Conservation (phyloP, 352 stramenopile species). For the Achlya hypogyna region DNA sequence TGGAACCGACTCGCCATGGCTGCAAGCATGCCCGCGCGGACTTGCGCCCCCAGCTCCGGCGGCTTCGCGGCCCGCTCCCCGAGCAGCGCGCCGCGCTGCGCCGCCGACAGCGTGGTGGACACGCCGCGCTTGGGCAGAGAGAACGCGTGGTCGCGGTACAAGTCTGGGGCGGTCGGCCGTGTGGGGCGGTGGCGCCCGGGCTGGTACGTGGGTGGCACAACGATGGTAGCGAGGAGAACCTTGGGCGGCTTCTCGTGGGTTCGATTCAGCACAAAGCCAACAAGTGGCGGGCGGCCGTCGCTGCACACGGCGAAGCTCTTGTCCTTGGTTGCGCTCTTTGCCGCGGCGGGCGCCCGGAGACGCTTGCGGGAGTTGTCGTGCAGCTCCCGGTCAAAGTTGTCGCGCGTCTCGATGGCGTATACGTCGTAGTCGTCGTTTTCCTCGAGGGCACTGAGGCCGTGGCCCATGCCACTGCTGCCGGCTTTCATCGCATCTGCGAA, state of each 20-base stretch:
- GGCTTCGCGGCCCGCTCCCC: conserved; percentile 18
- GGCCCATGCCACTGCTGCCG: conserved; percentile 37
- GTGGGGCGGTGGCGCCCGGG: conserved; percentile 29
- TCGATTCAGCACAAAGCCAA: conserved; percentile 42
- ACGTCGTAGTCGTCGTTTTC: conserved; percentile 81
- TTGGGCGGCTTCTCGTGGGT: conserved; percentile 38
- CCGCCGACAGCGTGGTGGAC: conserved; percentile 43
- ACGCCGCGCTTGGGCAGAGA: conserved; percentile 37
- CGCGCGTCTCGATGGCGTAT: conserved; percentile 54
- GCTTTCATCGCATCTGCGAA: conserved; percentile 60
- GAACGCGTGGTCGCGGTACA: conserved; percentile 30
- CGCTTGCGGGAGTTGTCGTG: conserved; percentile 24
- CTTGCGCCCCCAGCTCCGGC: conserved; percentile 31
- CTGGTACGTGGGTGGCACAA: conserved; percentile 46
- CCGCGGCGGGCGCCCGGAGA: conserved; percentile 21
- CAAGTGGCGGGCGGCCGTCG: conserved; percentile 45
- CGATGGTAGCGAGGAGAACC: conserved; percentile 29
- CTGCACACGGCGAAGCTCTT: conserved; percentile 31
- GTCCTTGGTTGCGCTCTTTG: conserved; percentile 21
- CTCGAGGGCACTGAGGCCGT: conserved; percentile 67
- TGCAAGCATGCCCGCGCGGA: conserved; percentile 60
- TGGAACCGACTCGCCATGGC: conserved; percentile 74
- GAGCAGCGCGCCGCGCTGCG: conserved; percentile 37
- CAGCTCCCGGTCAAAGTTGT: conserved; percentile 58
- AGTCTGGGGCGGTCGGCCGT: neutral